Conservation (phyloP, 129 eudicot species). For the Artemisia argyi region DNA sequence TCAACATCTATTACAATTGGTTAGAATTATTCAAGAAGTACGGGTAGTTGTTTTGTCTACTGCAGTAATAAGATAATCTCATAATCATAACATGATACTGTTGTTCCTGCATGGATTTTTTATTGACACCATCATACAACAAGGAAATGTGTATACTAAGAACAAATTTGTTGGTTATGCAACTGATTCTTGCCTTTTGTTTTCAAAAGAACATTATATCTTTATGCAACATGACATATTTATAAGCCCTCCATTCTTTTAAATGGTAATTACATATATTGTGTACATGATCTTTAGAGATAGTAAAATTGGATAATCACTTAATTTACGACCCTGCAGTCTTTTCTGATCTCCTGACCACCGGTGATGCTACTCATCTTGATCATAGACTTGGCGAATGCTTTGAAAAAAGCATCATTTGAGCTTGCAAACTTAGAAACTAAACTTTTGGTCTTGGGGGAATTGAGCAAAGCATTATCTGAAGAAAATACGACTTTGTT, state of each 20-base stretch:
- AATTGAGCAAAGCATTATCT: constrained; percentile 65
- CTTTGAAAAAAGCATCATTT: constrained; percentile 52
- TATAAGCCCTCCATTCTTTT: too few species aligned
- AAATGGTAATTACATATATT: background rate
- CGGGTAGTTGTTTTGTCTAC: too few species aligned
- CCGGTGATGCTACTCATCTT: constrained; percentile 80
- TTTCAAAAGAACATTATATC: too few species aligned
- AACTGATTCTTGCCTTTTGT: too few species aligned
- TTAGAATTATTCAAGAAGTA: too few species aligned
- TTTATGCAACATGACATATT: background rate
- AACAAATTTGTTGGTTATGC: too few species aligned
- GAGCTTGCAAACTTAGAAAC: constrained; percentile 67
- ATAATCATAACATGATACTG: too few species aligned
- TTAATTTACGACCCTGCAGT: constrained; percentile 62
- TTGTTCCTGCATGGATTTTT: too few species aligned
- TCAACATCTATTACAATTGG: too few species aligned
- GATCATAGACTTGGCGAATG: constrained; percentile 88
- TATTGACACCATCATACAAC: too few species aligned
- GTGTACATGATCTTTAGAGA: constrained; percentile 8
- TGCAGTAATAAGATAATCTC: too few species aligned
- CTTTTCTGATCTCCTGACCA: constrained; percentile 66
- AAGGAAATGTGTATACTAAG: too few species aligned
- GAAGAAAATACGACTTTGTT: constrained; percentile 71
- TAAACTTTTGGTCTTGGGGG: constrained; percentile 52
- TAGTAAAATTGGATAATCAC: background rate